Conservation (phyloP, 73 alveolate genomes). For the Paraurostyla sp. region DNA sequence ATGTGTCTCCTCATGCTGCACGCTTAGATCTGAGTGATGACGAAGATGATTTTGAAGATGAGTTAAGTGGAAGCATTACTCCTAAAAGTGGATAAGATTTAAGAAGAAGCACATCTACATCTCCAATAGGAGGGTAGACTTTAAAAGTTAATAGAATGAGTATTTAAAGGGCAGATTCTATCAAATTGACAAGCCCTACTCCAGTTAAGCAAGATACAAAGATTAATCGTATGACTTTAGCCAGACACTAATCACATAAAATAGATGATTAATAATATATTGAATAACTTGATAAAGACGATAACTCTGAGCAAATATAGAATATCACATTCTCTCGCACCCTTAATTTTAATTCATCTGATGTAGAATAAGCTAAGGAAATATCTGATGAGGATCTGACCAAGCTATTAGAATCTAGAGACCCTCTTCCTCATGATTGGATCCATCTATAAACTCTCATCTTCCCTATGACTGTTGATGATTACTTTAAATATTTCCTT, state of each 20-base stretch:
- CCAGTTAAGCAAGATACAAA: no score
- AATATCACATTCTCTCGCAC: background rate
- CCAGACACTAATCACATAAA: no score
- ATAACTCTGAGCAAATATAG: no score
- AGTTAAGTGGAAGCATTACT: background rate
- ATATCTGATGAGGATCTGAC: background rate
- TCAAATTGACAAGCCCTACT: no score
- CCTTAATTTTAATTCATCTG: background rate
- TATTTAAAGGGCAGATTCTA: background rate
- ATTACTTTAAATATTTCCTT: background rate
- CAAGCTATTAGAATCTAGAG: background rate
- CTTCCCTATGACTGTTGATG: constrained; percentile 11
- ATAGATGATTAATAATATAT: no score
- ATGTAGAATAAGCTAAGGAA: background rate
- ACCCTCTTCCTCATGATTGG: constrained; percentile 1
- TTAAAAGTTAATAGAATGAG: background rate
- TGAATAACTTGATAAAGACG: no score
- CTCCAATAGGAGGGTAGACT: background rate
- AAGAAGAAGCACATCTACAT: background rate
- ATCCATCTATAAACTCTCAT: background rate
- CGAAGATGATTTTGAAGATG: background rate
- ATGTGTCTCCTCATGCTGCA: constrained; percentile 41
- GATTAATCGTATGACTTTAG: no score
- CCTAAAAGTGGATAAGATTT: background rate
- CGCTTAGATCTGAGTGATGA: background rate